These are phyloP conservation scores for Bipolaris victoriae DNA, from an alignment of 2,329 filamentous ascomycete genomes.

Conservation along the genomic window DNA sequence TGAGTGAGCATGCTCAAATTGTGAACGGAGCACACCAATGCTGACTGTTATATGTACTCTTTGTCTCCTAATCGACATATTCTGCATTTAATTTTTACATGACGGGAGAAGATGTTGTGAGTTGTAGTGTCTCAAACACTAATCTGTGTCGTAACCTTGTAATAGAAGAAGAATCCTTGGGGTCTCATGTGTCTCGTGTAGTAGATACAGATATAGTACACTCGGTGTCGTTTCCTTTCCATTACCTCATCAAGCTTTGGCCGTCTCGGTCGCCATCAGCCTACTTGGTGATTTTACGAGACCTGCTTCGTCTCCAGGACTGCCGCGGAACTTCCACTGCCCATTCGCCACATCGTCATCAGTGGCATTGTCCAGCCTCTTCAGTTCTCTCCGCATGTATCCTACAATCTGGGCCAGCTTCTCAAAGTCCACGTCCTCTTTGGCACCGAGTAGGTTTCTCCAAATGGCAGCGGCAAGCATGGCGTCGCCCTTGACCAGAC, in stretches of 20 bases:
- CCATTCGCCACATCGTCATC: constrained; percentile 60
- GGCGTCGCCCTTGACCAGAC: constrained; percentile 75
- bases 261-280: constrained; percentile 28
- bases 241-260: constrained; percentile 10
- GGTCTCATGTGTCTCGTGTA: constrained; percentile 4
- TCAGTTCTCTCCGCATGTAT: constrained; percentile 66
- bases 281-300: constrained; percentile 34
- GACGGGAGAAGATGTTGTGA: not conserved
- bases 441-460: constrained; percentile 88
- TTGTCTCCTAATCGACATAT: not conserved
- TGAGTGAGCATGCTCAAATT: constrained; percentile 13
- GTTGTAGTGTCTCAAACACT: not conserved
- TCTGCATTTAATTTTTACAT: not conserved
- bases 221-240: not conserved
- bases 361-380: constrained; percentile 58
- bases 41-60: not conserved
- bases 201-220: constrained; percentile 11
- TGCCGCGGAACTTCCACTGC: constrained; percentile 56
- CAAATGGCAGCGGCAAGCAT: constrained; percentile 83
- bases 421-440: constrained; percentile 65
- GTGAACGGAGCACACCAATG: too few species aligned
- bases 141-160: not conserved
- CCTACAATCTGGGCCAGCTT: constrained; percentile 67
- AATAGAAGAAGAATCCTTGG: not conserved
- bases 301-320: constrained; percentile 49